Base-by-base conservation (phyloP, 352 stramenopile species). In the Pseudoperonospora humuli region DNA sequence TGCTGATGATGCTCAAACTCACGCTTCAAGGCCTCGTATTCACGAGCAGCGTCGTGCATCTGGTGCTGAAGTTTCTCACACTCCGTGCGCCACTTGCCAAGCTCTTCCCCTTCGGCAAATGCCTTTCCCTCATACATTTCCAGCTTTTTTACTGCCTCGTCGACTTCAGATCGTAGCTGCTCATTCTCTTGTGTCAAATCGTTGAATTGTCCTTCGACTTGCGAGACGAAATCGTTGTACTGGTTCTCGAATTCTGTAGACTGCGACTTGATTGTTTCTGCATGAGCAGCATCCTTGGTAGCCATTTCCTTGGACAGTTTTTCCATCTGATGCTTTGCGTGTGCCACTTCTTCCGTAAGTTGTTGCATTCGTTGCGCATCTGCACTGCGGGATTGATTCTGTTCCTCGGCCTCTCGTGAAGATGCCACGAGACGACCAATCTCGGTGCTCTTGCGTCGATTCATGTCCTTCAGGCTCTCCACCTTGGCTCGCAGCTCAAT, bases 1-100 rank as follows among this genome's bases (percentile, higher is more conserved):
- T 81, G 62, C 14, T 66, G 42, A 43, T 50, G 62, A 42, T 75
- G 60, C 5, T 87, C 68, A 8, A 84, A 32, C 38, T 85, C 72
- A 9, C 57, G 62, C n/a, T 65, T 68, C 21, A 86, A 44, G 1
- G 59, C 48, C 2, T 66, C 64, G 21, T 65, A 57, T 31, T 84
- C 70, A 47, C 64, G 62, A 11, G 57, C 50, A 8, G 69, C 45
- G 25, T 67, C 53, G 10, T 69, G 57, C 19, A 60, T 50, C 5
- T 73, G 61, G 15, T 39, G 56, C 24, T 70, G 57, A 17, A 84
- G 42, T 31, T 70, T 67, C 32, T 76, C 61, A 20, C 56, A 76
- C 43, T 87, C 68, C 2, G 37, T 58, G 4, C 60, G 66, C 59
- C 66, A 84, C 31, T 72, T 79, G 4, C 45, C 55, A 10, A 79